Conservation (phyloP, 176 grass and related monocot genomes). For the Eragrostis curvula region DNA sequence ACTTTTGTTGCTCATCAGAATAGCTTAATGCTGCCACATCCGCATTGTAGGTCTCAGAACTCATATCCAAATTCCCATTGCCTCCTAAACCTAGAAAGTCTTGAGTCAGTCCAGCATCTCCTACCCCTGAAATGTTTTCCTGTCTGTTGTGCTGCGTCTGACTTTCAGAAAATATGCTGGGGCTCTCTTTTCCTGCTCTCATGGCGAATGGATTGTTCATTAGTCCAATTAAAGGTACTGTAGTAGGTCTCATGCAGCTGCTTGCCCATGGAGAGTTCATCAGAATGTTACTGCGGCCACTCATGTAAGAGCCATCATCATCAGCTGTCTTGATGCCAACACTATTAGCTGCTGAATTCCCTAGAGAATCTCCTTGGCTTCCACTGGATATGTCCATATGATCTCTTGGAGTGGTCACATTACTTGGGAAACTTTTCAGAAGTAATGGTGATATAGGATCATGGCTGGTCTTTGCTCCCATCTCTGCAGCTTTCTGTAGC, state of each 20-base stretch:
- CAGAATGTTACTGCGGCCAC: slow-evolving; percentile 36
- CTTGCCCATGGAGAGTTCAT: slow-evolving; percentile 47
- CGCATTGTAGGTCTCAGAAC: slow-evolving; percentile 44
- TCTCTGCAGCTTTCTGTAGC: slow-evolving; percentile 72
- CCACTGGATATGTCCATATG: slow-evolving; percentile 53
- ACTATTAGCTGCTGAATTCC: slow-evolving; percentile 48
- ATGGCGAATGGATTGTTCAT: slow-evolving; percentile 47
- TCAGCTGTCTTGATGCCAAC: slow-evolving; percentile 34
- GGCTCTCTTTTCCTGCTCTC: slow-evolving; percentile 46
- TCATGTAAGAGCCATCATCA: slow-evolving; percentile 44
- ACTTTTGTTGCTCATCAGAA: slow-evolving; percentile 54
- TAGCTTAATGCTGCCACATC: slow-evolving; percentile 50
- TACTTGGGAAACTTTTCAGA: slow-evolving; percentile 55
- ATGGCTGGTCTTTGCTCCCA: slow-evolving; percentile 66
- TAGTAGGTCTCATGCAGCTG: slow-evolving; percentile 35
- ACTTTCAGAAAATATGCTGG: slow-evolving; percentile 30
- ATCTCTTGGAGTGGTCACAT: slow-evolving; percentile 41
- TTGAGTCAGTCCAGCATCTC: slow-evolving; percentile 57
- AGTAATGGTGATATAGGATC: slow-evolving; percentile 70
- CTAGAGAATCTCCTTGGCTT: slow-evolving; percentile 49
- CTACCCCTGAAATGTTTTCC: slow-evolving; percentile 44
- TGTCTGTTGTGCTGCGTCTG: slow-evolving; percentile 44
- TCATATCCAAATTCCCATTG: slow-evolving; percentile 48
- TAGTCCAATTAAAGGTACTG: slow-evolving; percentile 46
- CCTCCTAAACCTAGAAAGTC: slow-evolving; percentile 63